Evolutionary conservation across 2,329 filamentous ascomycete genomes (phyloP).

Genomic region (Fusarium nelsonii): DNA sequence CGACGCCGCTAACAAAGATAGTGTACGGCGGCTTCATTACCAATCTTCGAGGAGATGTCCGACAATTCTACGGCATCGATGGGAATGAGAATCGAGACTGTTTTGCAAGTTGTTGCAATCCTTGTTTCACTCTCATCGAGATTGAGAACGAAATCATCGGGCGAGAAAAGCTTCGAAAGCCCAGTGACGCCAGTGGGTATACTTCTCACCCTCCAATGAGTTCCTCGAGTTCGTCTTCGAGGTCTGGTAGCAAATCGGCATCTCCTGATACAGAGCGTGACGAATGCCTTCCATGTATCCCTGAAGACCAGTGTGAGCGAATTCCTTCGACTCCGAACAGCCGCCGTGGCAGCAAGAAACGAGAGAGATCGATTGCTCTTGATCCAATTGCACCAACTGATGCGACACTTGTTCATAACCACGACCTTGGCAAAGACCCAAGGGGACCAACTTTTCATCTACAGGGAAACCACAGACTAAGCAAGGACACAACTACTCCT

Average conservation of each 20-base stretch:
- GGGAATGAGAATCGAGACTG: constrained; percentile 45
- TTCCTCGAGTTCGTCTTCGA: not conserved
- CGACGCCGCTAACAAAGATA: constrained; percentile 25
- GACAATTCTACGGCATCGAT: constrained; percentile 51
- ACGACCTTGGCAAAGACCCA: constrained; percentile 29
- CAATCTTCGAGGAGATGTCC: constrained; percentile 50
- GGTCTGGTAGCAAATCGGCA: not conserved
- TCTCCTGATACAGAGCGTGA: constrained; percentile 6
- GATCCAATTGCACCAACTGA: constrained; percentile 25
- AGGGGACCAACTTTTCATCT: not conserved
- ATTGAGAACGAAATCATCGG: constrained; percentile 52
- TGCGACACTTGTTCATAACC: constrained; percentile 17
- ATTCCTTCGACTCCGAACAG: constrained; percentile 4
- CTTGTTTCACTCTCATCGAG: constrained; percentile 46
- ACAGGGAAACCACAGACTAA: constrained; percentile 5
- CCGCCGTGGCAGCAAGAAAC: constrained; percentile 15
- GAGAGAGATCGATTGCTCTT: constrained; percentile 32
- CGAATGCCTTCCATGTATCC: constrained; percentile 33
- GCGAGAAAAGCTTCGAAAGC: constrained; percentile 44
- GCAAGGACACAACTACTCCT: constrained; percentile 17
- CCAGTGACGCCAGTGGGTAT: constrained; percentile 35
- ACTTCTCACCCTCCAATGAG: constrained; percentile 43
- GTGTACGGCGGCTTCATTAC: constrained; percentile 50
- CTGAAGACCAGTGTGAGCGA: constrained; percentile 31
- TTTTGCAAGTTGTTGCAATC: constrained; percentile 47